Evolutionary conservation across 1,139 yeast species (phyloP), one percentile per base, ranked within the genome.

Genomic region (Saccharomyces pastorianus): DNA sequence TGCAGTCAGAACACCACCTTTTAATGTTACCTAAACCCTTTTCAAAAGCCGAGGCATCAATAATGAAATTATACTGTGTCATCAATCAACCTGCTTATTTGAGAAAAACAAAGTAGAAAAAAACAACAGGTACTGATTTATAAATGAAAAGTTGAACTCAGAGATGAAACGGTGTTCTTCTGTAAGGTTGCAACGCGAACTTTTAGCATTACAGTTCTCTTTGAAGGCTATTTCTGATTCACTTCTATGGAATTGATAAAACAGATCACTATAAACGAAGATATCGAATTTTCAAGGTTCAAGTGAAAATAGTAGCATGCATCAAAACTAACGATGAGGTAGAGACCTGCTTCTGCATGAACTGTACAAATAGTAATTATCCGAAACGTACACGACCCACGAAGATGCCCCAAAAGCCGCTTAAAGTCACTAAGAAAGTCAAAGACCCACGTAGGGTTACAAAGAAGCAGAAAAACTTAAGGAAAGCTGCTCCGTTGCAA

Each of bases 401-500:
- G 17, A 27, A 11, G 13, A 73, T 73, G 77, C 71, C 72, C 2
- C 77, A 73, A 57, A 73, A 72, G 56, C 69, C 76, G 41, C 60
- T 72, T 6, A 73, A 73, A 56, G 72, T 71, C n/a, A 72, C 71
- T 53, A 65, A 63, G 52, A 71, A 72, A 56, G 49, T 14, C 26
- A 73, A 73, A 57, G 71, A 68, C 46, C 71, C 73, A 38, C 70
- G 75, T 52, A 70, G 76, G 56, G 63, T 73, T 42, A 71, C 76
- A 2, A 72, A 72, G 63, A 73, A 65, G 60, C 76, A 73, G 58
- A 67, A 66, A 64, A 83, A 84, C 61, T 85, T 93, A 29, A 83
- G 81, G 69, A 82, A 83, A 53, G 87, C 87, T 38, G 91, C 96
- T 3, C 95, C 95, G 38, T 79, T 80, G 68, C 79, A 81, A 60